Conservation (phyloP, 176 grass and related monocot species). For the Aechmea fasciata region DNA sequence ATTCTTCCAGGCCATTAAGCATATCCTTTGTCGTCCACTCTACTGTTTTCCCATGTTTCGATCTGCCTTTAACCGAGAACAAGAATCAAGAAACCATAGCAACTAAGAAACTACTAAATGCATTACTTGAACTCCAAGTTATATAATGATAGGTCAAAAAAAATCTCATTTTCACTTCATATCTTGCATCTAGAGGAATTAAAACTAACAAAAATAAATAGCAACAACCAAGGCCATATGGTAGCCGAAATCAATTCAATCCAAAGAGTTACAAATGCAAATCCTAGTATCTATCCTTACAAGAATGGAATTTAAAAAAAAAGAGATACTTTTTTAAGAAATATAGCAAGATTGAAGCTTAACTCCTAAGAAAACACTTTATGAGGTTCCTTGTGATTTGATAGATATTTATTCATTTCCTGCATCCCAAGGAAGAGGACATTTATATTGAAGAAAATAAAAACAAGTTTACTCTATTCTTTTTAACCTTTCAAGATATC, state of each 20-base stretch:
- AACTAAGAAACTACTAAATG: neutral
- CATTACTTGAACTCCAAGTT: conserved; percentile 3
- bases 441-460: too few relatives aligned
- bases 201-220: neutral
- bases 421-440: too few relatives aligned
- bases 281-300: too few relatives aligned
- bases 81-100: conserved; percentile 18
- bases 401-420: too few relatives aligned
- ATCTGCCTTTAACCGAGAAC: conserved; percentile 70
- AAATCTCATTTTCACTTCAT: neutral
- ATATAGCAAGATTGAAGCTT: neutral
- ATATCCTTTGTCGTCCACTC: conserved; percentile 65
- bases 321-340: neutral
- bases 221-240: too few relatives aligned
- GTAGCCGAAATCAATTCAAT: too few relatives aligned
- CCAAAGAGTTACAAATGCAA: too few relatives aligned
- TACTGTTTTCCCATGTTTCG: conserved; percentile 60
- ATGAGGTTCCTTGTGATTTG: too few relatives aligned
- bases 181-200: neutral
- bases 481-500: too few relatives aligned
- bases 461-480: too few relatives aligned
- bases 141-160: neutral
- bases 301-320: too few relatives aligned
- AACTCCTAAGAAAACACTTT: neutral
- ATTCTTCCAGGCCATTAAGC: conserved; percentile 67